Evolutionary conservation across 2,329 filamentous ascomycete species (phyloP).

Genomic region (Paecilomyces dactylethromorphus): DNA sequence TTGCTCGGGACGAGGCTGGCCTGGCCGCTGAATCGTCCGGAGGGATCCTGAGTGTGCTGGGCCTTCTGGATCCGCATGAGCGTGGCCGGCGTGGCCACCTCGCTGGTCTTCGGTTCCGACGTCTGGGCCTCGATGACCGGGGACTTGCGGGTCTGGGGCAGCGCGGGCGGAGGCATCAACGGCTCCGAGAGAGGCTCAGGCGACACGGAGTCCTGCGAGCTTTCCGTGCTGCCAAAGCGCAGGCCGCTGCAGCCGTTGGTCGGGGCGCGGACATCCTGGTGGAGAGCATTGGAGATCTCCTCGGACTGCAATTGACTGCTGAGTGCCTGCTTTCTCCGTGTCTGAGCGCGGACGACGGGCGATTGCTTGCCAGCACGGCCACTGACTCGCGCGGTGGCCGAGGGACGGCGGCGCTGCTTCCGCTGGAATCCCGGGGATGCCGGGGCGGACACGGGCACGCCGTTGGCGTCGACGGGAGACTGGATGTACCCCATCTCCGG

Average conservation of each 20-base stretch:
- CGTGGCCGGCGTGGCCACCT: conserved; percentile 79
- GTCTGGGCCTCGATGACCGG: conserved; percentile 29
- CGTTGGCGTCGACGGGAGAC: conserved; percentile 35
- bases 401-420: conserved; percentile 33
- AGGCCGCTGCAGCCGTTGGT: conserved; percentile 23
- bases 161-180: conserved; percentile 44
- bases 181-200: conserved; percentile 45
- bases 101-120: conserved; percentile 26
- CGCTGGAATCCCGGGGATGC: conserved; percentile 28
- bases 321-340: conserved; percentile 26
- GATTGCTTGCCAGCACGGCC: conserved; percentile 36
- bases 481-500: conserved; percentile 35
- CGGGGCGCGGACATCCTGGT: conserved; percentile 24
- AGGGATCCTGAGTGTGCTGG: conserved; percentile 32
- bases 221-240: conserved; percentile 35
- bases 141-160: conserved; percentile 36
- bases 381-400: conserved; percentile 24
- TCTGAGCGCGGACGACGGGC: conserved; percentile 37
- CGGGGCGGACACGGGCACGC: conserved; percentile 24
- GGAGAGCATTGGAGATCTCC: conserved; percentile 27
- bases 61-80: conserved; percentile 67
- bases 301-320: conserved; percentile 23
- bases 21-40: conserved; percentile 27
- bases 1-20: conserved; percentile 33
- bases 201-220: conserved; percentile 43